Conservation (phyloP, 768 basidiomycete species). For the Pisolithus sp. region DNA sequence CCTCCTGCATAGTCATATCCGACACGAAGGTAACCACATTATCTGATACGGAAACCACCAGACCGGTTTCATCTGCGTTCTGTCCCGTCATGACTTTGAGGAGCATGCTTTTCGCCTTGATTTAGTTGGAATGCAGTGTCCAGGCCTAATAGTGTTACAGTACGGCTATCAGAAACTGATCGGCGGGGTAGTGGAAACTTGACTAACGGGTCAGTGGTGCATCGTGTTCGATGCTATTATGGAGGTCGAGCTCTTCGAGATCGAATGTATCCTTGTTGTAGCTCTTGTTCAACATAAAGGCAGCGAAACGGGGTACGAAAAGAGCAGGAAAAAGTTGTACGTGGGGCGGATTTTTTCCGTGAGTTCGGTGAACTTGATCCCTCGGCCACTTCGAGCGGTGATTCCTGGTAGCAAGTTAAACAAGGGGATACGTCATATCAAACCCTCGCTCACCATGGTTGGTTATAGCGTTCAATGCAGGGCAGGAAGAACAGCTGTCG, state of each 20-base stretch:
- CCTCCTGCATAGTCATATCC: conserved; percentile 95
- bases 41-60: conserved; percentile 86
- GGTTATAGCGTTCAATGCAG: conserved; percentile 73
- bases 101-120: conserved; percentile 46
- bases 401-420: conserved; percentile 23
- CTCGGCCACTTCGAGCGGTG: conserved; percentile 58
- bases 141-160: conserved; percentile 37
- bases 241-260: conserved; percentile 54
- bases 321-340: conserved; percentile 65
- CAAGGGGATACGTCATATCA: neutral
- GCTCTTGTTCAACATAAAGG: conserved; percentile 48
- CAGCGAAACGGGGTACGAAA: conserved; percentile 63
- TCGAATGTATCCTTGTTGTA: conserved; percentile 57
- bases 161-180: neutral
- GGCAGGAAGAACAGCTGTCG: conserved; percentile 70
- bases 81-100: conserved; percentile 95
- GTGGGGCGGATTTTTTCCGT: conserved; percentile 40
- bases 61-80: conserved; percentile 91
- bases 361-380: conserved; percentile 58
- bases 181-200: neutral
- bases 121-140: conserved; percentile 42
- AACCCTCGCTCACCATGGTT: conserved; percentile 60
- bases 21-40: conserved; percentile 93
- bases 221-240: conserved; percentile 4
- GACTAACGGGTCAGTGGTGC: conserved; percentile 28